Percentiles rank a stretch among this genome's conserved stretches.
phyloP scores from a whole-genome alignment of 2,329 filamentous ascomycete species.

The Teratosphaeria zuluensis region DNA sequence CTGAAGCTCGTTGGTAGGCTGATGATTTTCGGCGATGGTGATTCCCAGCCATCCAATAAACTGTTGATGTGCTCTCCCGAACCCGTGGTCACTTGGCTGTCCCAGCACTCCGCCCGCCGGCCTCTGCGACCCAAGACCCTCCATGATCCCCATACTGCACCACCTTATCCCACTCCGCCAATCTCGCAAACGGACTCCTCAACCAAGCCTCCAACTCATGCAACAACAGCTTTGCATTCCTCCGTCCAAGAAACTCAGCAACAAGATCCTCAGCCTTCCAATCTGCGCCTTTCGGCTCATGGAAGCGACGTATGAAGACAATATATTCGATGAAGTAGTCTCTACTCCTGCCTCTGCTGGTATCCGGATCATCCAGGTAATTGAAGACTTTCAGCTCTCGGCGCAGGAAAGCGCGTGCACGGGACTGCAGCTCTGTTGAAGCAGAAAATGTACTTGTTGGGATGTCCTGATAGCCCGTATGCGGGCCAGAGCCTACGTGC shows the following conservation, averaged over 20 bases:
- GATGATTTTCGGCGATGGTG: too few species aligned
- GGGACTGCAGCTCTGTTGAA: conserved; percentile 59
- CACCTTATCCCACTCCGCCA: conserved; percentile 69
- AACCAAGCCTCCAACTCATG: conserved; percentile 81
- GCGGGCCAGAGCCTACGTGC: conserved; percentile 70
- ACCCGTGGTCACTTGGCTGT: too few species aligned
- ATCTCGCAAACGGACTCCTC: conserved; percentile 62
- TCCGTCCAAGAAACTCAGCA: conserved; percentile 64
- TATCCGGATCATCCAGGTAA: conserved; percentile 46
- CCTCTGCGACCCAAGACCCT: not conserved
- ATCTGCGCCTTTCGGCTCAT: conserved; percentile 68
- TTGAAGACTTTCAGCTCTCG: conserved; percentile 76
- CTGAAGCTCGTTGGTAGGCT: too few species aligned
- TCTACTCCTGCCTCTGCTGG: conserved; percentile 16
- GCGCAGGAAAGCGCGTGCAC: conserved; percentile 71
- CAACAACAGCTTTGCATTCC: conserved; percentile 64
- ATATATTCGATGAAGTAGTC: conserved; percentile 85
- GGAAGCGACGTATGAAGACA: conserved; percentile 69
- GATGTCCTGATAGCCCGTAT: conserved; percentile 67
- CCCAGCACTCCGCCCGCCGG: not conserved
- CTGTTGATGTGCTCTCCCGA: too few species aligned
- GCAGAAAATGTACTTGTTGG: conserved; percentile 55
- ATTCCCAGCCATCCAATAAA: too few species aligned
- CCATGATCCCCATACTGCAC: conserved; percentile 54
- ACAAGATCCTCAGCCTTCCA: conserved; percentile 74